Percentiles rank a stretch among this genome's conserved stretches.
phyloP scores from a whole-genome alignment of 2,329 filamentous ascomycete genomes.

The Nemania abortiva region DNA sequence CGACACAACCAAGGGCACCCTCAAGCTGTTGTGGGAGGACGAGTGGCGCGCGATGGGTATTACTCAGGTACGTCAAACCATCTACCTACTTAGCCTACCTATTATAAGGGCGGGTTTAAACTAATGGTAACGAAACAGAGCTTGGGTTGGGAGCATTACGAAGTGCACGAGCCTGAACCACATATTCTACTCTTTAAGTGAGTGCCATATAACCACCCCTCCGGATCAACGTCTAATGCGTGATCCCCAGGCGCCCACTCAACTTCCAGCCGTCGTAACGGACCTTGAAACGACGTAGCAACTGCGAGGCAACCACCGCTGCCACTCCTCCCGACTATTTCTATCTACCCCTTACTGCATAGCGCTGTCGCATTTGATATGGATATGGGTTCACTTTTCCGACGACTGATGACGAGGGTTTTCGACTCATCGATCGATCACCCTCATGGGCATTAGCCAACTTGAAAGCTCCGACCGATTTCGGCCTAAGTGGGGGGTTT shows the following conservation, averaged over 20 bases:
- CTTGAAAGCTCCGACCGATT: conserved; percentile 33
- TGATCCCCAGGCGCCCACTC: conserved; percentile 74
- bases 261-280: conserved; percentile 82
- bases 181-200: conserved; percentile 99
- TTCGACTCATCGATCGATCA: conserved; percentile 37
- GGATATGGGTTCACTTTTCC: conserved; percentile 47
- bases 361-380: conserved; percentile 52
- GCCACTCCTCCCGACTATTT: conserved; percentile 40
- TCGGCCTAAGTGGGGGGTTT: conserved; percentile 34
- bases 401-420: conserved; percentile 47
- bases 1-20: conserved; percentile 85
- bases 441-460: conserved; percentile 28
- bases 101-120: conserved; percentile 1
- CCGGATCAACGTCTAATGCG: conserved; percentile 23
- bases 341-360: conserved; percentile 49
- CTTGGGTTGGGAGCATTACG: conserved; percentile 98
- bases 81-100: not conserved
- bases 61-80: conserved; percentile 77
- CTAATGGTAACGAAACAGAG: conserved; percentile 69
- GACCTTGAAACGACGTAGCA: conserved; percentile 43
- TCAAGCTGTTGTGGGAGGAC: conserved; percentile 98
- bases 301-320: conserved; percentile 33
- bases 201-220: conserved; percentile 53
- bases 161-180: conserved; percentile 98
- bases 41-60: conserved; percentile 98